A percentile compares a stretch with the other conserved stretches of the same genome.
Conservation (phyloP, 208 protist species). For the Balamuthia mandrillaris region DNA sequence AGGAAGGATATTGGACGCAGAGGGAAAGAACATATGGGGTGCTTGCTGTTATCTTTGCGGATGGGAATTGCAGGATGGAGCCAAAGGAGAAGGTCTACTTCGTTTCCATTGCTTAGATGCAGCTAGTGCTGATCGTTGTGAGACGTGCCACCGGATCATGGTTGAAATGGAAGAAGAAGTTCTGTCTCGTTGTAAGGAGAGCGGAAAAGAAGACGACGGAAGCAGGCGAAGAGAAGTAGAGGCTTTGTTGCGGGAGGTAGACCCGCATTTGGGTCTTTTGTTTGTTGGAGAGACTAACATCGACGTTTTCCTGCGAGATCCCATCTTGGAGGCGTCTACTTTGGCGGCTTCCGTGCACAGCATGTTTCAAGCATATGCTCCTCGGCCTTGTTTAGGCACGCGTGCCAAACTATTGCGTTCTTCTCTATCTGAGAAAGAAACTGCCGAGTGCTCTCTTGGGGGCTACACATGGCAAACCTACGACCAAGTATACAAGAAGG, state of each 20-base stretch:
- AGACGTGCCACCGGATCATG: neutral
- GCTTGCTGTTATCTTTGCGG: neutral
- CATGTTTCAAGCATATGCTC: neutral
- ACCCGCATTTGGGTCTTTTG: neutral
- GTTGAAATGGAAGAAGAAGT: too few species aligned
- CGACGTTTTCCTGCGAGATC: neutral
- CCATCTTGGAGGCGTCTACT: neutral
- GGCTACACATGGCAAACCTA: neutral
- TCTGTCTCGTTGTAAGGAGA: too few species aligned
- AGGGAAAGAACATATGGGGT: neutral
- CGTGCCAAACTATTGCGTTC: neutral
- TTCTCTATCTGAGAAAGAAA: neutral
- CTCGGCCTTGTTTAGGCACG: neutral
- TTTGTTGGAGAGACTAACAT: neutral
- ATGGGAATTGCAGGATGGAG: neutral
- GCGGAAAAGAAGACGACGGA: too few species aligned
- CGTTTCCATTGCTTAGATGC: neutral
- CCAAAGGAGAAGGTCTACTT: neutral
- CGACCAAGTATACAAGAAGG: neutral
- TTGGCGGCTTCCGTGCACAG: neutral
- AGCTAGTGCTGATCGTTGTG: neutral
- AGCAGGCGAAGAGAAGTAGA: too few species aligned
- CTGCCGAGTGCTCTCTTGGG: neutral
- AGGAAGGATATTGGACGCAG: neutral
- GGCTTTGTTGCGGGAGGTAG: neutral